Evolutionary conservation across 2,329 filamentous ascomycete species (phyloP), one percentile per base, ranked within the genome.

Genomic region (Ceratocystis cacaofunesta): DNA sequence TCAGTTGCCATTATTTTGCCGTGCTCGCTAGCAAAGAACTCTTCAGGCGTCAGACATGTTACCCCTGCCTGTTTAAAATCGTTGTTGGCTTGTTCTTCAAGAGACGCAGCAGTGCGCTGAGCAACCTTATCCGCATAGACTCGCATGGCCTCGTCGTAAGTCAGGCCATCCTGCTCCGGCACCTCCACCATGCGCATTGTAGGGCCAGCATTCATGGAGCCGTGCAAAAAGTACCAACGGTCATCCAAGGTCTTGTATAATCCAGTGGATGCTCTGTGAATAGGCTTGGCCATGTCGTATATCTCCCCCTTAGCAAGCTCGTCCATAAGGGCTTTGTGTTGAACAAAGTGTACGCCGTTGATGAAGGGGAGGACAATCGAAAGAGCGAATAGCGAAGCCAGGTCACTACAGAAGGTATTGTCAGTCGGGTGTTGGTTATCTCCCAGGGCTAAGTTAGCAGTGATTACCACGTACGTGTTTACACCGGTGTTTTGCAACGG

Each of bases 1-100:
- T 65, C 15, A 67, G 65, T 12, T 48, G 67, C 64, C 69, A 71
- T 12, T 68, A 68, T 17, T 5, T 70, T 67, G 12, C 72, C 72
- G 7, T 74, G 72, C 60, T 70, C 68, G 55, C 70, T 73, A 3
- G 68, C 66, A 1, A 69, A 67, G 65, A 69, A 74, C 67, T 72
- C 70, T 1, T 71, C 69, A 5, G 69, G 69, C 0, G 71, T 72
- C 62, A 65, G 67, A 30, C 70, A 71, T 2, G 73, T 69, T 2
- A 69, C 71, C 1, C 73, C 73, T 1, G 70, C 70, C 17, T 73
- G 71, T 1, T 68, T 67, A 32, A 70, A 63, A 25, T 69, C 61
- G 3, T 72, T 64, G 55, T 71, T 71, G 1, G 69, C 55, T 10
- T 68, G 63, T 3, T 63, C 50, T 61, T 72, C 71, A 3, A 72